Evolutionary conservation across 78 protist species (phyloP).

Genomic region (Trichosphaerium sp.): DNA sequence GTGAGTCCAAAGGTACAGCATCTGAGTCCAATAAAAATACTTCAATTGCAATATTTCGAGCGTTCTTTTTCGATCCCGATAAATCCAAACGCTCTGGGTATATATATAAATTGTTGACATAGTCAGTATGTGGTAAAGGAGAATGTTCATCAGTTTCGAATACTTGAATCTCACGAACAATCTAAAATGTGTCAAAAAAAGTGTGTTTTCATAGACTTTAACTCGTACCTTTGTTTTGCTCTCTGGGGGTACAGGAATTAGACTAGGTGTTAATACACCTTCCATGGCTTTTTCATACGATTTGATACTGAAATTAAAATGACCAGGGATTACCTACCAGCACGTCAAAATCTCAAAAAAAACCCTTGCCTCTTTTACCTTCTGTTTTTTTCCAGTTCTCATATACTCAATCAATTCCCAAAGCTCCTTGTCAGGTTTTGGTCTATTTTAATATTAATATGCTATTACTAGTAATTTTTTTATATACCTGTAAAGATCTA

Average conservation of each 20-base stretch:
- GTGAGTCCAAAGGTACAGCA: background rate
- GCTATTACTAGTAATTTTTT: background rate
- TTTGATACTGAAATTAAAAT: background rate
- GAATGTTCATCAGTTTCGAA: background rate
- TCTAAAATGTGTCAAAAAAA: background rate
- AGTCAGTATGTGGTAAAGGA: background rate
- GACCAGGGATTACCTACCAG: background rate
- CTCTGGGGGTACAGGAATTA: background rate
- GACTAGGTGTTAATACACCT: background rate
- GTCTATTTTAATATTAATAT: background rate
- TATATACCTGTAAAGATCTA: background rate
- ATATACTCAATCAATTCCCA: background rate
- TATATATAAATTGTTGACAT: background rate
- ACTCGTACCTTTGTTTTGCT: background rate
- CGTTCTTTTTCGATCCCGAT: background rate
- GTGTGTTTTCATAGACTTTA: background rate
- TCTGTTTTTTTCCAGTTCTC: background rate
- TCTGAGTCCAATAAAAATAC: constrained; percentile 29
- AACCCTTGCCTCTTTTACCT: background rate
- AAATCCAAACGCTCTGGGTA: background rate
- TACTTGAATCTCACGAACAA: background rate
- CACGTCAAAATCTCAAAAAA: background rate
- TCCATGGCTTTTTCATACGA: background rate
- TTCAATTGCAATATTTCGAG: constrained; percentile 35
- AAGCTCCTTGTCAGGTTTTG: background rate